Evolutionary conservation across 768 basidiomycete genomes (phyloP), one percentile per base, ranked within the genome.

Genomic region (Trichaptum fuscoviolaceum): DNA sequence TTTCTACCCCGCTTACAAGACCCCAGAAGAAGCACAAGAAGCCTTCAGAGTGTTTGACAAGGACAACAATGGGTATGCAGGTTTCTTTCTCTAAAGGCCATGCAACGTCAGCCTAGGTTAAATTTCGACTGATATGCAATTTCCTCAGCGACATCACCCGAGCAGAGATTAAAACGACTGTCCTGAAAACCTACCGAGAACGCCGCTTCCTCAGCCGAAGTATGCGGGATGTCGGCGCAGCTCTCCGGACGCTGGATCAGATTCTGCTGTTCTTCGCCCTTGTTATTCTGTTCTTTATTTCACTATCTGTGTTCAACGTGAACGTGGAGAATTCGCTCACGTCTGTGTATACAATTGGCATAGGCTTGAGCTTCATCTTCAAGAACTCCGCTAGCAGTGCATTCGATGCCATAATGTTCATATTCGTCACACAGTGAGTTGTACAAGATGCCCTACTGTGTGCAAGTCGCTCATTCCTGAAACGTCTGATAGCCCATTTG

Each of bases 331-430:
- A 81, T 66, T 87, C 86, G 30, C 71, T 92, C 75, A 86, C 89
- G 52, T 90, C 89, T 74, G 78, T 91, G 68, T 93, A 92, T 74
- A 83, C 91, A 20, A 72, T 92, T 70, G 85, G 80, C 15, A 84
- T 93, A 67, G 92, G 88, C 6, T 85, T 85, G 10, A 91, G 90
- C 73, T 93, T 93, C 71, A 82, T 93, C 69, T 93, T 93, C 82
- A 92, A 91, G 78, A 84, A 81, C 69, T 76, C 91, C 5, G 88
- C 91, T 24, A 86, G 87, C 67, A 82, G 77, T 64, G 87, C 87
- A 20, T 93, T 93, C 71, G 91, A 92, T 75, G 83, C 90, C 27
- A 88, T 92, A 71, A 88, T 92, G 83, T 90, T 93, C 74, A 75
- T 92, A 69, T 92, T 92, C 73, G 90, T 92, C 57, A 88, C 90